Evolutionary conservation across 257 asterid species (phyloP).

Genomic region (Datura wrightii): DNA sequence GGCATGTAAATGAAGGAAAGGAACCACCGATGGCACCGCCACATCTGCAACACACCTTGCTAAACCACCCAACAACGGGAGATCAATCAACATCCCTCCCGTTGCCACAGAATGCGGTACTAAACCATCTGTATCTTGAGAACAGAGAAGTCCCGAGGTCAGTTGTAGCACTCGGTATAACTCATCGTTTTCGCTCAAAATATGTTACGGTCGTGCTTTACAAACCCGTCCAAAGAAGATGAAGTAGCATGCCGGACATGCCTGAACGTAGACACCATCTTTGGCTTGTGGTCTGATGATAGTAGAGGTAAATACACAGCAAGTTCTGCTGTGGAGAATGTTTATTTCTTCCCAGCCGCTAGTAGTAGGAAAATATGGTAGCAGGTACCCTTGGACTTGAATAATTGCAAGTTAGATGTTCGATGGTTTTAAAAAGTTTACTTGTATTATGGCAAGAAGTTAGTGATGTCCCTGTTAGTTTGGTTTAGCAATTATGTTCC

Average conservation of each 20-base stretch:
- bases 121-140: constrained; percentile 92
- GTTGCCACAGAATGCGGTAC: constrained; percentile 68
- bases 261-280: background rate
- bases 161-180: constrained; percentile 82
- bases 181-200: constrained; percentile 90
- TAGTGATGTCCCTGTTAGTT: background rate
- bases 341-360: constrained; percentile 4
- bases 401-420: constrained; percentile 12
- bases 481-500: background rate
- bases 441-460: constrained; percentile 10
- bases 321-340: background rate
- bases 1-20: constrained; percentile 72
- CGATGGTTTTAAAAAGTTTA: background rate
- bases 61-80: constrained; percentile 56
- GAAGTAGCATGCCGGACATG: constrained; percentile 35
- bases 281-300: background rate
- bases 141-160: constrained; percentile 72
- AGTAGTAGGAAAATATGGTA: constrained; percentile 22
- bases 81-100: constrained; percentile 61
- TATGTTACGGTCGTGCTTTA: constrained; percentile 87
- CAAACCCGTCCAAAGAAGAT: constrained; percentile 86
- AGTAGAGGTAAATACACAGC: constrained; percentile 25
- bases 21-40: constrained; percentile 80
- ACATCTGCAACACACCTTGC: constrained; percentile 74
- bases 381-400: background rate